Base-by-base conservation (phyloP, 495 filamentous ascomycete species). In the Mytilinidion resinicola region DNA sequence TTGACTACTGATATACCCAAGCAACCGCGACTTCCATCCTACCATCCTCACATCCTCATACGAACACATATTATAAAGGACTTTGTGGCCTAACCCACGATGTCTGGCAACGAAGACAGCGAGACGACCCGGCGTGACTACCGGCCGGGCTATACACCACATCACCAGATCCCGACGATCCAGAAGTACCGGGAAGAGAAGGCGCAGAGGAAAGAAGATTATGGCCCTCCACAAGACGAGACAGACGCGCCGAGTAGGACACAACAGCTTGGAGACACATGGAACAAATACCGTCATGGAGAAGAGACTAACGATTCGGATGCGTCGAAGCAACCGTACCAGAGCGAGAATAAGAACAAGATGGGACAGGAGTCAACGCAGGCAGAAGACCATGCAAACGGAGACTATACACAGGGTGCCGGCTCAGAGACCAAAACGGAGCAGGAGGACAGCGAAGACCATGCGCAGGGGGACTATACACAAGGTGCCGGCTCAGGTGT, bases 121-220 rank as follows among this genome's bases (percentile, higher is more conserved):
- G 70, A 79, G 34, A 74, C 72, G n/a, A 60, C 69, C 10, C 67
- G 66, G 17, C 74, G 74, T 44, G 47, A 74, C 19, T 75, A 82
- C 55, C 72, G 71, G 33, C 72, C 75, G 8, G 78, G 81, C 9
- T 83, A 85, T 66, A 79, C 72, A 10, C 69, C 73, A 4, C 75
- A 76, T 51, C 81, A 86, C 61, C 79, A 79, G 0, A 77, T 88
- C 25, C 84, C 84, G 14, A 87, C 82, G 15, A 71, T 87, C n/a
- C 75, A 81, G 63, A 70, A 73, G 4, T 88, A 86, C 63, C 74
- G 76, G n/a, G 74, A 84, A 51, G 78, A 80, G 51, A 77, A 79
- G 50, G 70, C 74, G 42, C 69, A 81, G 56, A 72, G 80, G 17
- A 69, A 76, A 53, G 71, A 61, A n/a, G 58, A 67, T 14, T 64